A percentile compares a stretch with the other conserved stretches of the same genome.
Conservation (phyloP, 2,329 filamentous ascomycete species). For the Colletotrichum tanaceti region DNA sequence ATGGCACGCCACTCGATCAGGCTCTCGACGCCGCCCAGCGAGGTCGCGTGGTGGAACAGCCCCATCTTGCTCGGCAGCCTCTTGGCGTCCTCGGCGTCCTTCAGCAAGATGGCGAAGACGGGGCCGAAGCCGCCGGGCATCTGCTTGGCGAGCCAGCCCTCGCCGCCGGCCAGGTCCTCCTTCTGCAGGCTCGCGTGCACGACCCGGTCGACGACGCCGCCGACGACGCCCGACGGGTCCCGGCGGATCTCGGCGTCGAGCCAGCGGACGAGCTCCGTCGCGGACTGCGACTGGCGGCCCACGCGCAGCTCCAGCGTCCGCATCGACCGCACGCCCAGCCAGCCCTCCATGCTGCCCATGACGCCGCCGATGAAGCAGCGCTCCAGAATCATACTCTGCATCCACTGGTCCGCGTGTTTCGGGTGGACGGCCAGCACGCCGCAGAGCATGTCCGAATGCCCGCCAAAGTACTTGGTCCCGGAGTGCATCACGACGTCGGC, state of each 20-base stretch:
- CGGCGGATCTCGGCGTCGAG: constrained; percentile 63
- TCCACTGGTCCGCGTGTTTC: constrained; percentile 63
- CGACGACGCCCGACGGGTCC: constrained; percentile 54
- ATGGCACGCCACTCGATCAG: constrained; percentile 96
- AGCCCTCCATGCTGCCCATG: constrained; percentile 90
- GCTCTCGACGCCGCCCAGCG: constrained; percentile 92
- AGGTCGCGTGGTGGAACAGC: constrained; percentile 95
- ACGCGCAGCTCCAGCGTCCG: constrained; percentile 89
- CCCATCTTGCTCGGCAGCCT: constrained; percentile 80
- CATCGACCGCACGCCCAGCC: constrained; percentile 88
- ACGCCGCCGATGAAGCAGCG: constrained; percentile 83
- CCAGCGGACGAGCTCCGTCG: constrained; percentile 78
- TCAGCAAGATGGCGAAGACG: constrained; percentile 82
- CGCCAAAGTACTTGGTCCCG: constrained; percentile 96
- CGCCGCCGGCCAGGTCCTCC: constrained; percentile 63
- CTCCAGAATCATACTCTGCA: constrained; percentile 72
- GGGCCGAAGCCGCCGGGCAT: constrained; percentile 94
- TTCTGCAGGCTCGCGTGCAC: constrained; percentile 84
- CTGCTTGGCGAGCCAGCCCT: constrained; percentile 81
- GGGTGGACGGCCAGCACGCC: constrained; percentile 79
- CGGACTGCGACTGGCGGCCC: constrained; percentile 77
- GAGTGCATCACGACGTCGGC: constrained; percentile 92
- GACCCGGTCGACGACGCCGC: constrained; percentile 68
- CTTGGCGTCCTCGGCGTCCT: constrained; percentile 69
- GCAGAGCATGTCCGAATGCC: constrained; percentile 93